Conservation (phyloP, 768 basidiomycete genomes). For the Pulveroboletus ravenelii region DNA sequence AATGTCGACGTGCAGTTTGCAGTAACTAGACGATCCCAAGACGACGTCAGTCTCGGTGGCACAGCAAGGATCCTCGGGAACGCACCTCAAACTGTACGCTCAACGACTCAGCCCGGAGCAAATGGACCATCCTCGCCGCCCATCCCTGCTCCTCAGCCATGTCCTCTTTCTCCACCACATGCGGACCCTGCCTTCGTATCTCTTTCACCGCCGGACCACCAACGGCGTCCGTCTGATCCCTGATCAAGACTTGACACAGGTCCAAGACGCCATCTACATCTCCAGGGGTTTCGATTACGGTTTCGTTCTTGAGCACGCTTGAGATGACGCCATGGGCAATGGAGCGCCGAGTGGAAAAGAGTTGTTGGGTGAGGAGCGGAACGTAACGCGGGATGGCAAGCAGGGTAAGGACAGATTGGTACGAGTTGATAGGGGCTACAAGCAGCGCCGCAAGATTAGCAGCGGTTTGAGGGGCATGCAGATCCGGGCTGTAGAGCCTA, state of each 20-base stretch:
- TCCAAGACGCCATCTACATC: conserved; percentile 94
- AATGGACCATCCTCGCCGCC: conserved; percentile 96
- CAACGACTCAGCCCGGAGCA: conserved; percentile 85
- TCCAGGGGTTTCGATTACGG: conserved; percentile 86
- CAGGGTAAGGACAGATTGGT: conserved; percentile 94
- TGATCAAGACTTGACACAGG: conserved; percentile 87
- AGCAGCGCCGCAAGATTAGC: conserved; percentile 88
- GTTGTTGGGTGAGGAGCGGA: conserved; percentile 76
- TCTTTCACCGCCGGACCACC: conserved; percentile 37
- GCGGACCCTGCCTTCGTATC: conserved; percentile 52
- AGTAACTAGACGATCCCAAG: conserved; percentile 53
- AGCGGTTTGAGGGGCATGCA: conserved; percentile 83
- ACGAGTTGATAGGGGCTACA: conserved; percentile 92
- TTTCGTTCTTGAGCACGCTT: conserved; percentile 94
- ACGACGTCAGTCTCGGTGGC: neutral
- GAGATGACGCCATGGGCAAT: conserved; percentile 95
- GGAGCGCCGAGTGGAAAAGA: conserved; percentile 85
- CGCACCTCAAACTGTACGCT: conserved; percentile 86
- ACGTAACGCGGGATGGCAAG: conserved; percentile 91
- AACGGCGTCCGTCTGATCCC: conserved; percentile 67
- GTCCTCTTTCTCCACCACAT: conserved; percentile 75
- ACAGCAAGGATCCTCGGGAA: neutral
- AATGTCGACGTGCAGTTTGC: conserved; percentile 86
- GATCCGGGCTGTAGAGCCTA: conserved; percentile 58
- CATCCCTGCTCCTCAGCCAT: conserved; percentile 98